Base-by-base conservation (phyloP, 352 stramenopile species). In the Phytophthora sansomeana region DNA sequence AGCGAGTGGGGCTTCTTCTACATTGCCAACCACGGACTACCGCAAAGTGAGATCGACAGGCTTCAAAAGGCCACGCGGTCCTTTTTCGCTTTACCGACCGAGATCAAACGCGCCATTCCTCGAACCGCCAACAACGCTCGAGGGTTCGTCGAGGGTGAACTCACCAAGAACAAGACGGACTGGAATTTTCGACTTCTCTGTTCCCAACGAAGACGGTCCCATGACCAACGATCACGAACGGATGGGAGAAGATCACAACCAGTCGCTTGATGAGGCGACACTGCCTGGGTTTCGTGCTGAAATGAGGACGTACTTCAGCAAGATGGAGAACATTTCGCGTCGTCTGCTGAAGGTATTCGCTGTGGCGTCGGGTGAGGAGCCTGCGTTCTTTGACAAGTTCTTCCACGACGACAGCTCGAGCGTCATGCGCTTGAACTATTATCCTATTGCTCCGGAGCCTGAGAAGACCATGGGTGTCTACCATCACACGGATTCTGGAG, bases 1-100 rank as follows among this genome's bases (percentile, higher is more conserved):
- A 75, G 70, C 24, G 80, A 91, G 43, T 98, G 82, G 81, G 93
- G 93, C 8, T 98, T 98, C 76, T 98, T 98, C 74, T 96, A 98
- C 77, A 83, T 98, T 42, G 62, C 81, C 2, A 90, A 94, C 75
- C 90, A 97, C 65, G 83, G 80, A 1, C 67, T 98, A 24, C 65
- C 80, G 1, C 13, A 56, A 0, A 44, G 83, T 9, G 68, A 96
- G n/a, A 70, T 98, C 24, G 58, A 82, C 10, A 43, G 38, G 6
- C 96, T 98, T 58, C 74, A 87, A 28, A 39, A 63, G 14, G 64
- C 75, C 39, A 97, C 92, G 74, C 71, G 75, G 32, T 57, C 60
- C 2, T 98, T 98, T 75, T 98, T 98, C 72, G 46, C 28, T 11
- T 72, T 98, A 8, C 83, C 87, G 0, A 77, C 77, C 39, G 63